Evolutionary conservation across 2,329 filamentous ascomycete species (phyloP).

Genomic region (Aspergillus hiratsukae): DNA sequence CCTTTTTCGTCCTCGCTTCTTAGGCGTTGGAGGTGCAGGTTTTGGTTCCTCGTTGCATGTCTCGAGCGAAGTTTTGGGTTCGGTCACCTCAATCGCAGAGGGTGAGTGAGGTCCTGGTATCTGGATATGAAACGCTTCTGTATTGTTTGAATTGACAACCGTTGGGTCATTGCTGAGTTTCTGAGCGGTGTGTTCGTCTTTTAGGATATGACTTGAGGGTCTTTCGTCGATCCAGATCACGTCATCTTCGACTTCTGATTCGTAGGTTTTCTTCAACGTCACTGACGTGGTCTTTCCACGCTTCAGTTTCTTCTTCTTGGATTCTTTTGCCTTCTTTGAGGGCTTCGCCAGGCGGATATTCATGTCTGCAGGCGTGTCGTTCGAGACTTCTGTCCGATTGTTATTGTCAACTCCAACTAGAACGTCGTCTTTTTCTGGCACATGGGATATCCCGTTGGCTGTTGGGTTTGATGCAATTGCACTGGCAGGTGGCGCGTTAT

Average conservation of each 20-base stretch:
- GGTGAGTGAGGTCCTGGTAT: background rate
- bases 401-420: background rate
- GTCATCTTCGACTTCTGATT: conserved; percentile 35
- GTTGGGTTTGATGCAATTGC: background rate
- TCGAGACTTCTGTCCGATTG: background rate
- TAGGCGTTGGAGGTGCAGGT: conserved; percentile 21
- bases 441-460: background rate
- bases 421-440: background rate
- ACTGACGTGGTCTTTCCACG: conserved; percentile 40
- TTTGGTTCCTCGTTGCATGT: background rate
- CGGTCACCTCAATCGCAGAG: background rate
- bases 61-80: background rate
- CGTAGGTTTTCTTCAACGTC: conserved; percentile 24
- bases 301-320: conserved; percentile 43
- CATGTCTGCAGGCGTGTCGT: background rate
- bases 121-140: background rate
- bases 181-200: conserved; percentile 2
- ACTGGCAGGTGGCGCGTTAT: background rate
- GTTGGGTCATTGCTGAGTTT: conserved; percentile 5
- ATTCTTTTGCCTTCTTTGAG: conserved; percentile 16
- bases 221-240: conserved; percentile 39
- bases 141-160: background rate
- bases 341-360: background rate
- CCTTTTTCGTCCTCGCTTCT: conserved; percentile 42
- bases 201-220: conserved; percentile 7